These are phyloP conservation scores for Babjeviella inositovora DNA, from an alignment of 805 yeast genomes.

Conservation along the genomic window DNA sequence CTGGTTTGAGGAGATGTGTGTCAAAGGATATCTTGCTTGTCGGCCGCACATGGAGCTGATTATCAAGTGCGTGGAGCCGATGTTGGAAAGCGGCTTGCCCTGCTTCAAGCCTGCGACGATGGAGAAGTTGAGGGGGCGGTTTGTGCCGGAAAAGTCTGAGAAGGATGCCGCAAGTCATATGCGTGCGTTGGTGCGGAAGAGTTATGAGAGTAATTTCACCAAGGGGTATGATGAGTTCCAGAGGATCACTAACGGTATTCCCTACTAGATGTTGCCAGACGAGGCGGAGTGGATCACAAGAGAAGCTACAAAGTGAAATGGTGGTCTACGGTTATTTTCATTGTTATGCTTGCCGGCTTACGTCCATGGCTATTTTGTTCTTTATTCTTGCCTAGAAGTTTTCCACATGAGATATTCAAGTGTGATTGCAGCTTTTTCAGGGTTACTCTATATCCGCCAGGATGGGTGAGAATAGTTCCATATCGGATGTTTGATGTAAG, in stretches of 20 bases:
- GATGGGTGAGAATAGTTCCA: too few relatives aligned
- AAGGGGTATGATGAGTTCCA: constrained; percentile 97
- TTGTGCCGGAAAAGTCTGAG: constrained; percentile 68
- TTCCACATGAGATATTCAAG: too few relatives aligned
- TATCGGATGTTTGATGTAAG: too few relatives aligned
- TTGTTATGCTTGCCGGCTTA: too few relatives aligned
- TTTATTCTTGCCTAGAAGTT: too few relatives aligned
- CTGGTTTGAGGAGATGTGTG: constrained; percentile 92
- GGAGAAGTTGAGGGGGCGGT: constrained; percentile 58
- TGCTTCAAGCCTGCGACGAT: constrained; percentile 88
- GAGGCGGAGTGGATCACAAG: too few relatives aligned
- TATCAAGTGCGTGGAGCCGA: constrained; percentile 73
- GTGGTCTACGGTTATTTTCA: too few relatives aligned
- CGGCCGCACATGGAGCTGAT: constrained; percentile 81
- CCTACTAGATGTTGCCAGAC: constrained; percentile 35
- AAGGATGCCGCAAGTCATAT: constrained; percentile 73
- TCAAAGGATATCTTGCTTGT: constrained; percentile 79
- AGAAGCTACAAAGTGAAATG: too few relatives aligned
- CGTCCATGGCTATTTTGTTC: too few relatives aligned
- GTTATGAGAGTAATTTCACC: constrained; percentile 79
- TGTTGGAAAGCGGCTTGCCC: constrained; percentile 92
- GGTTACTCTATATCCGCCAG: too few relatives aligned
- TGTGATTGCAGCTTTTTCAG: too few relatives aligned
- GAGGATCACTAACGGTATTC: constrained; percentile 90
- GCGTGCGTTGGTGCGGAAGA: constrained; percentile 59